These are phyloP conservation scores for Favolaschia claudopus DNA, from an alignment of 768 basidiomycete genomes.

Conservation along the genomic window DNA sequence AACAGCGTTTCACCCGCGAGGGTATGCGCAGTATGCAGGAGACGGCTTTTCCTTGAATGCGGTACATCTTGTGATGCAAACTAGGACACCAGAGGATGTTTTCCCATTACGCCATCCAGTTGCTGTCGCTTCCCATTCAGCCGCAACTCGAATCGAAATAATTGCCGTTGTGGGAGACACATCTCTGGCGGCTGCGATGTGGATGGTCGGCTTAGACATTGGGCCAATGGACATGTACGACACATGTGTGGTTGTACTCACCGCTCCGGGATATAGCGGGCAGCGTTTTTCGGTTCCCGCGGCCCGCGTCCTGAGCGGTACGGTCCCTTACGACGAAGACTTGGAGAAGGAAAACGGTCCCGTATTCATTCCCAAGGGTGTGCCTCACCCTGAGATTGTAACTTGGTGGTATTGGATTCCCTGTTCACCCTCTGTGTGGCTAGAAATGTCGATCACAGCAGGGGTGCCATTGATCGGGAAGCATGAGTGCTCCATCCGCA, in stretches of 20 bases:
- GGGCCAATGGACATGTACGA: constrained; percentile 36
- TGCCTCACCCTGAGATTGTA: neutral
- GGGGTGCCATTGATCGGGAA: too few species aligned
- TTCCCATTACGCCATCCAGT: constrained; percentile 8
- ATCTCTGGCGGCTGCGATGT: constrained; percentile 30
- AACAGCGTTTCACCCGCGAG: constrained; percentile 28
- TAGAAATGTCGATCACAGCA: too few species aligned
- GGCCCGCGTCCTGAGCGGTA: constrained; percentile 23
- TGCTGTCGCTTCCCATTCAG: too few species aligned
- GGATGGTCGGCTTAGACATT: constrained; percentile 30
- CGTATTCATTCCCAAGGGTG: neutral
- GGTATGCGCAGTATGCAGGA: constrained; percentile 20
- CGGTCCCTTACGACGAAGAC: neutral
- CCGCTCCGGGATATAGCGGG: neutral
- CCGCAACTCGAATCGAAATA: too few species aligned
- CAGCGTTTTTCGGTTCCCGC: constrained; percentile 25
- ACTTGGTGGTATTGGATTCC: constrained; percentile 5
- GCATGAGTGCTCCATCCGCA: neutral
- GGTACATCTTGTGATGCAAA: neutral
- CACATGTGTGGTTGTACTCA: constrained; percentile 34
- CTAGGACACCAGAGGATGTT: neutral
- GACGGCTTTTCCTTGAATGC: constrained; percentile 5
- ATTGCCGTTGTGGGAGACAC: constrained; percentile 35
- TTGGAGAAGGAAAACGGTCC: neutral
- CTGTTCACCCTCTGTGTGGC: neutral